Evolutionary conservation across 208 protist genomes (phyloP).

Genomic region (Acanthamoeba triangularis): DNA sequence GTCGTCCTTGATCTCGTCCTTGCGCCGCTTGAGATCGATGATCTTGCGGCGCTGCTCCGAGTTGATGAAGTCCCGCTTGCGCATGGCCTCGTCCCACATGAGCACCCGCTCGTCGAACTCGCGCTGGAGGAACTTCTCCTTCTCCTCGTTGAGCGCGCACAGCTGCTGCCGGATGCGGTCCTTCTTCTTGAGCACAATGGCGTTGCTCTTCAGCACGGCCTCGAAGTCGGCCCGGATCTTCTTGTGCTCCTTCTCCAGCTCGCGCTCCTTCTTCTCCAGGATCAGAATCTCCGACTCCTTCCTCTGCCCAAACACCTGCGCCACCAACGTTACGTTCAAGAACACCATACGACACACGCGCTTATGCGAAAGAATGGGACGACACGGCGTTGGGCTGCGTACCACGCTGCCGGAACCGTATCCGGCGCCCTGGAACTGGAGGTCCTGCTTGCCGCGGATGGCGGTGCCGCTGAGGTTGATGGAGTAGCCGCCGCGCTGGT

Average conservation of each 20-base stretch:
- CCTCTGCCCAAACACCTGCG: conserved; percentile 16
- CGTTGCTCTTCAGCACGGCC: conserved; percentile 56
- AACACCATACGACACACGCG: no score
- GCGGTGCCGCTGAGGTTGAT: conserved; percentile 44
- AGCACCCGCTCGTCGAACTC: conserved; percentile 43
- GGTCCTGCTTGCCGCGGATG: conserved; percentile 20
- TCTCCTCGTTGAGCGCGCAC: conserved; percentile 31
- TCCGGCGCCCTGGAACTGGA: not conserved
- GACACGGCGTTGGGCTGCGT: no score
- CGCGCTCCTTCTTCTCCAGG: conserved; percentile 55
- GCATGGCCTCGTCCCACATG: conserved; percentile 6
- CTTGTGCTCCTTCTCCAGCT: conserved; percentile 73
- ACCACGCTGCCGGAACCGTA: not conserved
- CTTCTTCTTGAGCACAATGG: conserved; percentile 64
- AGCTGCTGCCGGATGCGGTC: conserved; percentile 49
- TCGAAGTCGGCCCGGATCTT: conserved; percentile 64
- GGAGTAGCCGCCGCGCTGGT: conserved; percentile 43
- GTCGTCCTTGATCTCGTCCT: conserved; percentile 29
- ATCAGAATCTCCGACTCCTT: conserved; percentile 67
- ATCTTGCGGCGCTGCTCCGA: conserved; percentile 68
- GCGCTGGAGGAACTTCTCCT: conserved; percentile 61
- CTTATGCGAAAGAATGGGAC: no score
- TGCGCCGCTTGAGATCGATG: conserved; percentile 45
- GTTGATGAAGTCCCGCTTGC: conserved; percentile 49
- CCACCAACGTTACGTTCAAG: not conserved